These are phyloP conservation scores for Chloroidium sp. DNA, from an alignment of 163 green algal species.

Conservation along the genomic window DNA sequence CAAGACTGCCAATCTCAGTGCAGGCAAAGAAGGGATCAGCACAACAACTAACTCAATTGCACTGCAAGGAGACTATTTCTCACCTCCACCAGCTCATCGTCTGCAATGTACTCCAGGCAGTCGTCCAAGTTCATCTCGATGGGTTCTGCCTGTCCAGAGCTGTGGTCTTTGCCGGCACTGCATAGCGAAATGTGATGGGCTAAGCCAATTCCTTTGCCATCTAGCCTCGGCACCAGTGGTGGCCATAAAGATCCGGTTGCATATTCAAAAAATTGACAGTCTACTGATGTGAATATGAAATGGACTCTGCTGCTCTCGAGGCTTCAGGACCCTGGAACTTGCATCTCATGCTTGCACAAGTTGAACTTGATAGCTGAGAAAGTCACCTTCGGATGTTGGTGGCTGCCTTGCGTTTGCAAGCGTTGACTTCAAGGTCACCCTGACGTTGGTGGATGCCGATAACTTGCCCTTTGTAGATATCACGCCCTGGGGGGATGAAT, in stretches of 20 bases:
- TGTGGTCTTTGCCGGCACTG: slow-evolving; percentile 64
- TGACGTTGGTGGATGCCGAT: slow-evolving; percentile 89
- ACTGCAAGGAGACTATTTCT: slow-evolving; percentile 1
- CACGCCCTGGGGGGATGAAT: slow-evolving; percentile 77
- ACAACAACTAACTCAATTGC: neutral
- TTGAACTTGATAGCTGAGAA: no score
- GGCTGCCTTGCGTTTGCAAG: slow-evolving; percentile 92
- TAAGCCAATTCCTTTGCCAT: no score
- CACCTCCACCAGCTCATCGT: slow-evolving; percentile 89
- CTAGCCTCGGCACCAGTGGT: no score
- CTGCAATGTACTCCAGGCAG: slow-evolving; percentile 93
- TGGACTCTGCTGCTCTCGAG: no score
- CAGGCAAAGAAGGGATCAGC: neutral
- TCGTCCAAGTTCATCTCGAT: slow-evolving; percentile 86
- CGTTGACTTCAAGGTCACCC: slow-evolving; percentile 93
- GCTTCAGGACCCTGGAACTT: no score
- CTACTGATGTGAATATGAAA: no score
- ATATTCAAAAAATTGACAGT: no score
- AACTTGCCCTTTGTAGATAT: slow-evolving; percentile 90
- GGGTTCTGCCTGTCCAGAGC: slow-evolving; percentile 46
- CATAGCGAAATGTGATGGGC: neutral
- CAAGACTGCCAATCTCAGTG: neutral
- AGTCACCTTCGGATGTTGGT: slow-evolving; percentile 51
- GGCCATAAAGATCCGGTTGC: neutral
- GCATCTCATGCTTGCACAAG: no score